phyloP scores from a whole-genome alignment of 2,329 filamentous ascomycete genomes.

The Dactylonectria macrodidyma region DNA sequence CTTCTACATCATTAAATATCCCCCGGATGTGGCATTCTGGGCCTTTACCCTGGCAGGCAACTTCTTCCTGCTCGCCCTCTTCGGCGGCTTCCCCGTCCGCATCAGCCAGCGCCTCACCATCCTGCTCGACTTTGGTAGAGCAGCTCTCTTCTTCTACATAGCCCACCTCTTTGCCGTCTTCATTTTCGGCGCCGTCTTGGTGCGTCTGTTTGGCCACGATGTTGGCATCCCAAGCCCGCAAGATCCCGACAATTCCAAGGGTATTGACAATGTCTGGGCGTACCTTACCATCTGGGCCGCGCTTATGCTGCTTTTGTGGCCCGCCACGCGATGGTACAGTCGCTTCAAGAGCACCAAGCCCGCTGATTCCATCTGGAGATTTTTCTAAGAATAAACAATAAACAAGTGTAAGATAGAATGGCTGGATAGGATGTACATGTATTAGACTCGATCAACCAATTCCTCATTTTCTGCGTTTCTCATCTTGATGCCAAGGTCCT shows the following conservation, averaged over 20 bases:
- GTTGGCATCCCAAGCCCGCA: slow-evolving; percentile 46
- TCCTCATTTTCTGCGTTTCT: background rate
- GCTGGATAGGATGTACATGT: background rate
- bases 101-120: slow-evolving; percentile 51
- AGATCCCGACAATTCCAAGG: slow-evolving; percentile 45
- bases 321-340: slow-evolving; percentile 59
- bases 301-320: slow-evolving; percentile 57
- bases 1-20: slow-evolving; percentile 64
- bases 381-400: slow-evolving; percentile 53
- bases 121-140: slow-evolving; percentile 61
- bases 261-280: slow-evolving; percentile 55
- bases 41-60: slow-evolving; percentile 57
- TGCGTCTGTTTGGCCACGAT: slow-evolving; percentile 54
- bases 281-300: slow-evolving; percentile 56
- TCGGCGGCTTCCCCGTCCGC: slow-evolving; percentile 52
- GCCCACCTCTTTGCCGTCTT: slow-evolving; percentile 56
- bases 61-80: slow-evolving; percentile 56
- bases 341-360: slow-evolving; percentile 59
- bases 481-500: background rate
- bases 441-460: background rate
- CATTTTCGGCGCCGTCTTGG: slow-evolving; percentile 41
- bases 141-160: slow-evolving; percentile 63
- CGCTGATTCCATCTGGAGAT: slow-evolving; percentile 62
- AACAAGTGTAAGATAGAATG: background rate
- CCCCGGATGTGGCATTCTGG: slow-evolving; percentile 63